Base-by-base conservation (phyloP, 768 basidiomycete genomes). In the Strobilomyces confusus region DNA sequence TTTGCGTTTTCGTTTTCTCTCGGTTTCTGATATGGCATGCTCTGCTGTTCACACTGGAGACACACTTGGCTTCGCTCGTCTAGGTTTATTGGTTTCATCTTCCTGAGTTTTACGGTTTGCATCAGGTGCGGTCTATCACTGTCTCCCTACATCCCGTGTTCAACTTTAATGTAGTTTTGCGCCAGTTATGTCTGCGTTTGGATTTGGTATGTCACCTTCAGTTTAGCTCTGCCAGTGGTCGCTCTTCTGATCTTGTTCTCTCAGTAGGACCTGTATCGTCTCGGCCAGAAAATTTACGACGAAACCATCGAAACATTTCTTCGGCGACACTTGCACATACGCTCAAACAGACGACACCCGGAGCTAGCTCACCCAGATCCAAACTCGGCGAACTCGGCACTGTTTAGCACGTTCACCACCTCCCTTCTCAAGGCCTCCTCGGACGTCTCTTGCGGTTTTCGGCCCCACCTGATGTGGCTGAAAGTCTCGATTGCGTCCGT, bases 251-350 rank as follows among this genome's bases (percentile, higher is more conserved):
- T 11, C 1, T 15, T 9, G 5, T 11, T 29, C 19, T 22, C 26
- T 12, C 9, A 49, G 46, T 38, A 19, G 59, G 15, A 38, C 49
- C 23, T 3, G 55, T 45, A 56, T 57, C 15, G 41, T n/a, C n/a
- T 61, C 42, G 14, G 30, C 44, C 22, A 42, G 49, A 61, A 61
- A 61, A 30, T 41, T 43, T 13, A 51, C 51, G 36, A 58, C 59
- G 12, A 34, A 38, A 20, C 38, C 34, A 49, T 32, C 20, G 38
- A 44, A 23, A 49, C 15, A 22, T 30, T 54, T 51, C 55, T 41
- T 61, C n/a, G 42, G 48, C 51, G 48, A 60, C 41, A 47, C 29
- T 40, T 50, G 22, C 41, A 17, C 48, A 61, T 29, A 8, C 40
- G 32, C 48, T 50, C 59, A 57, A 61, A 45, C 48, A 45, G 45